phyloP scores from a whole-genome alignment of 768 basidiomycete genomes.

The Leccinellum luteum region DNA sequence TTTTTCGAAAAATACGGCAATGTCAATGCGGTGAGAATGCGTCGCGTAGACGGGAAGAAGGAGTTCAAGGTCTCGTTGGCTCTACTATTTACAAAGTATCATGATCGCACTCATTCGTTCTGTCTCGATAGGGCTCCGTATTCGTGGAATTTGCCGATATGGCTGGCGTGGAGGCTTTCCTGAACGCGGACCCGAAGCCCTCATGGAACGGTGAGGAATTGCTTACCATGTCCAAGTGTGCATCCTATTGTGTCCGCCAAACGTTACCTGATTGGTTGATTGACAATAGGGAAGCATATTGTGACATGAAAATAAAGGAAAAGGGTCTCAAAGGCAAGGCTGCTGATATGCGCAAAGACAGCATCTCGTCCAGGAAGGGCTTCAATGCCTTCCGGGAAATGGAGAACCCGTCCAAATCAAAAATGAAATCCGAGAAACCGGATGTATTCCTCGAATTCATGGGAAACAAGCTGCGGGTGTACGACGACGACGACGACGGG shows the following conservation, averaged over 20 bases:
- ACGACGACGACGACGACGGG: constrained; percentile 49
- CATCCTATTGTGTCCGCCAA: background rate
- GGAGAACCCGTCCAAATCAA: constrained; percentile 39
- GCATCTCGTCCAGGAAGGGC: constrained; percentile 48
- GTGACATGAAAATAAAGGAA: constrained; percentile 95
- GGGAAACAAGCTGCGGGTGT: constrained; percentile 64
- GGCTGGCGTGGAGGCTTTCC: constrained; percentile 66
- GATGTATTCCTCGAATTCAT: constrained; percentile 75
- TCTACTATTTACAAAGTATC: background rate
- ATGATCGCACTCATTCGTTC: background rate
- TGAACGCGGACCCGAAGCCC: constrained; percentile 80
- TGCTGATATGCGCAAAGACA: constrained; percentile 56
- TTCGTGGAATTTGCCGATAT: constrained; percentile 85
- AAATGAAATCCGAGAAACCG: constrained; percentile 39
- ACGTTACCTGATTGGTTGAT: background rate
- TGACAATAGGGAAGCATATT: constrained; percentile 70
- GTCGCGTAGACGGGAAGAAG: constrained; percentile 73
- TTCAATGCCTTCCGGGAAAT: constrained; percentile 83
- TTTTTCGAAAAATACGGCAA: constrained; percentile 79
- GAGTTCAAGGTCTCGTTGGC: constrained; percentile 75
- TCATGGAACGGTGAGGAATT: constrained; percentile 75
- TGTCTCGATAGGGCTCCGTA: constrained; percentile 70
- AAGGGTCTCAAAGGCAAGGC: constrained; percentile 81
- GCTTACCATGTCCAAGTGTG: constrained; percentile 85
- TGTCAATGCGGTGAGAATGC: constrained; percentile 83